Evolutionary conservation across 2,329 filamentous ascomycete species (phyloP).

Genomic region (Xylariaceae sp.): DNA sequence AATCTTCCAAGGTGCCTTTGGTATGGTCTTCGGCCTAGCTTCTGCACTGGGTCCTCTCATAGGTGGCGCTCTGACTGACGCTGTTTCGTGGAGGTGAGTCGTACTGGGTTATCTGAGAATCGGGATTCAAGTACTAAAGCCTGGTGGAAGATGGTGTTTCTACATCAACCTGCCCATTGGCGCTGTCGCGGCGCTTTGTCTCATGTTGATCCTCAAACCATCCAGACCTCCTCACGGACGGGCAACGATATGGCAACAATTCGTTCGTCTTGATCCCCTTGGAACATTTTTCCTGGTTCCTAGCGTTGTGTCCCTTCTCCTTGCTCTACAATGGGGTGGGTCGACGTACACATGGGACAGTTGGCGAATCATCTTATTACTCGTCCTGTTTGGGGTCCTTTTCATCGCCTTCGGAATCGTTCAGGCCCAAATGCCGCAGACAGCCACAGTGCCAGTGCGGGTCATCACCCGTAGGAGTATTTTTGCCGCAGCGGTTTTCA

Average conservation of each 20-base stretch:
- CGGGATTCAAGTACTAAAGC: slow-evolving; percentile 13
- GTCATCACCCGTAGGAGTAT: slow-evolving; percentile 55
- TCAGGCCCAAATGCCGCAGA: slow-evolving; percentile 51
- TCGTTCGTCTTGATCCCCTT: slow-evolving; percentile 50
- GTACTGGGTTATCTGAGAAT: not conserved
- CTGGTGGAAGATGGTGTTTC: slow-evolving; percentile 45
- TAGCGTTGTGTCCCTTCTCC: slow-evolving; percentile 53
- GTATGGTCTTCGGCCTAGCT: slow-evolving; percentile 51
- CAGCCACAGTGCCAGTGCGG: slow-evolving; percentile 52
- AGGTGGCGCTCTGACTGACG: slow-evolving; percentile 49
- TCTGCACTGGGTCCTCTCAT: slow-evolving; percentile 52
- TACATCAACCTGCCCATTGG: slow-evolving; percentile 57
- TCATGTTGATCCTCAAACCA: slow-evolving; percentile 46
- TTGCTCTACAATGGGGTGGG: slow-evolving; percentile 63
- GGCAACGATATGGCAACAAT: slow-evolving; percentile 35
- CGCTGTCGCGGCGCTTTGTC: slow-evolving; percentile 44
- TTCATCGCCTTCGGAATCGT: slow-evolving; percentile 46
- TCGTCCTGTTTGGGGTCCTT: slow-evolving; percentile 46
- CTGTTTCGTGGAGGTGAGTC: slow-evolving; percentile 43
- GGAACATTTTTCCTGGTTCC: slow-evolving; percentile 59
- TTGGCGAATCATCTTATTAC: slow-evolving; percentile 51
- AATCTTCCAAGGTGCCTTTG: slow-evolving; percentile 55
- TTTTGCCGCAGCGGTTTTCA: slow-evolving; percentile 37
- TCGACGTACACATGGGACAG: slow-evolving; percentile 44
- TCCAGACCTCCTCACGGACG: slow-evolving; percentile 27